Conservation (phyloP, 176 grass and related monocot genomes). For the Saccharum spontaneum region DNA sequence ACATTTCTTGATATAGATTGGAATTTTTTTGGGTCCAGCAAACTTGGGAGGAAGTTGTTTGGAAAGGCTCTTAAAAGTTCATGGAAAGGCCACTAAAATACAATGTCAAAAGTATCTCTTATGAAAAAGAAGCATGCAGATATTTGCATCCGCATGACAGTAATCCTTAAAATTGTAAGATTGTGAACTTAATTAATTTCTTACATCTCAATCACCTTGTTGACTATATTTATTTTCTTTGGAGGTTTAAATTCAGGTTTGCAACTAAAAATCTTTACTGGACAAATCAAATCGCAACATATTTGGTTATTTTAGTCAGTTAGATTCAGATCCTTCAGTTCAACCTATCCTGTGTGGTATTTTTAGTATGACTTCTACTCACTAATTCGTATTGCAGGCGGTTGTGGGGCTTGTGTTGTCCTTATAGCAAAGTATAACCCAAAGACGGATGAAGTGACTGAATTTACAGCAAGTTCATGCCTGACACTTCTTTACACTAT, state of each 20-base stretch:
- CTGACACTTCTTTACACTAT: constrained; percentile 66
- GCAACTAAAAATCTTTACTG: background rate
- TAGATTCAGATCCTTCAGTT: background rate
- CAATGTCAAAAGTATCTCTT: background rate
- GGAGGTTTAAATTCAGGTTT: background rate
- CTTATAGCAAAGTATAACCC: constrained; percentile 69
- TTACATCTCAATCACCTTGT: background rate
- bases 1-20: too few relatives aligned
- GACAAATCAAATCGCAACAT: background rate
- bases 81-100: background rate
- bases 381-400: constrained; percentile 37
- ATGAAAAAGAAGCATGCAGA: background rate
- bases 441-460: constrained; percentile 57
- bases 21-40: background rate
- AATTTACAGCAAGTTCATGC: constrained; percentile 67
- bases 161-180: background rate
- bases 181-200: background rate
- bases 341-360: background rate
- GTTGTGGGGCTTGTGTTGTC: constrained; percentile 80
- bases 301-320: background rate
- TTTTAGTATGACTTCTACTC: background rate
- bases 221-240: background rate
- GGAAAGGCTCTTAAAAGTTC: background rate
- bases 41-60: background rate
- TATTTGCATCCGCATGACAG: background rate